Evolutionary conservation across 495 filamentous ascomycete species (phyloP), one percentile per base, ranked within the genome.

Genomic region (Penicillium ucsense): DNA sequence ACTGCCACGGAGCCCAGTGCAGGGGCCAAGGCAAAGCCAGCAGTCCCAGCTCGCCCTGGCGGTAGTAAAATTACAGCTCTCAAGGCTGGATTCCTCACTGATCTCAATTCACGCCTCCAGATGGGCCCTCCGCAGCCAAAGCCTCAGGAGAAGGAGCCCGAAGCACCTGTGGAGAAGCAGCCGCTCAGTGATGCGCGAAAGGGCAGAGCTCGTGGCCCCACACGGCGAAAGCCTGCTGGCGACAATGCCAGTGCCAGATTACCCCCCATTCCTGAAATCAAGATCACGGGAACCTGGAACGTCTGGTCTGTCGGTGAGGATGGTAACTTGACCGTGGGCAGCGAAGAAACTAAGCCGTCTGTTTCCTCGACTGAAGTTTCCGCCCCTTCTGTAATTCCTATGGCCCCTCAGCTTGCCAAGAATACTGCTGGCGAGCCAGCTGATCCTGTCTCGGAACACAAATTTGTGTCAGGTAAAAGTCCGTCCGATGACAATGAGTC

Each of bases 21-120:
- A 29, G 49, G 48, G 55, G 72, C 51, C 5, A 86, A 83, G 57
- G 66, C 75, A 32, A 94, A 90, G 59, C 89, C 88, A 12, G 74
- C 80, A 0, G 72, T 95, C 7, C 91, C 92, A n/a, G 80, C 84
- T 12, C 78, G 89, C 31, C 88, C 89, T 0, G 72, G 74, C 37
- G 88, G 86, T 3, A 67, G 59, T 51, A 97, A 97, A 69, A 92
- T 98, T 57, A 88, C 89, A 10, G 86, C 89, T 27, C 60, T 97
- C 43, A 88, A 92, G 65, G 84, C 85, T 10, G 89, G 87, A 3
- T 96, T 97, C 66, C 77, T 97, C 70, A 84, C 78, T 31, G 90
- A 97, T 59, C 67, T 98, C 35, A 92, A 97, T 61, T 85, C 84
- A 10, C 81, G 88, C 10, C 71, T 98, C 35, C 82, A 85, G 62